Evolutionary conservation across 2,329 filamentous ascomycete genomes (phyloP), one percentile per base, ranked within the genome.

Genomic region (Chalaropsis ovoidea): DNA sequence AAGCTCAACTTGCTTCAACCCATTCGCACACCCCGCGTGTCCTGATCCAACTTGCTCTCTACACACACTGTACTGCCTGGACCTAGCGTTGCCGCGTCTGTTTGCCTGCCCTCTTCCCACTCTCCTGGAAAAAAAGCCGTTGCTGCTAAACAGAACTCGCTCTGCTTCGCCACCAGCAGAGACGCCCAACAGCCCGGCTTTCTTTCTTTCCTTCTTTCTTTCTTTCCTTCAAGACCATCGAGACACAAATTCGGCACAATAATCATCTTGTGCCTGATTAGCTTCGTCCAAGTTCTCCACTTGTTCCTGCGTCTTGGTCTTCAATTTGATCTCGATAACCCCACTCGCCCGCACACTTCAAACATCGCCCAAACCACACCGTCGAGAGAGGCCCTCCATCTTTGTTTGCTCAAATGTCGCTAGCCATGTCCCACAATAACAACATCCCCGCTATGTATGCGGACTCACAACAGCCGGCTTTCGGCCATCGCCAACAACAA

Each of bases 351-450:
- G 43, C 43, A 47, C 43, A 47, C n/a, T 47, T 47, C 43, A n/a
- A 47, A 3, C 43, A 47, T 47, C 15, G 43, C 27, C 39, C 52
- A 45, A 31, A 63, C 27, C 42, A 27, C 17, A 61, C 49, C 54
- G n/a, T 61, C 24, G 22, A 61, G 42, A 58, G 63, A 58, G 54
- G 22, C 31, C 17, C 63, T 41, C 43, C 70, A 67, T 61, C 64
- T 67, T 68, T 69, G 69, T 8, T 60, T 69, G 66, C 67, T 68
- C 70, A 69, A 70, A 71, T 72, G 71, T 70, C 71, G 69, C 67
- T 68, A 47, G 47, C 43, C 62, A 63, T 65, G 66, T 67, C 64
- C 58, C 62, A 65, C 58, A 58, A 52, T 52, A 65, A 47, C 47
- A 41, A 54, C 61, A 31, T 63, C 67, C 24, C 54, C 54, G 54